Evolutionary conservation across 805 yeast species (phyloP), one percentile per base, ranked within the genome.

Genomic region (Cyberlindnera veronae): DNA sequence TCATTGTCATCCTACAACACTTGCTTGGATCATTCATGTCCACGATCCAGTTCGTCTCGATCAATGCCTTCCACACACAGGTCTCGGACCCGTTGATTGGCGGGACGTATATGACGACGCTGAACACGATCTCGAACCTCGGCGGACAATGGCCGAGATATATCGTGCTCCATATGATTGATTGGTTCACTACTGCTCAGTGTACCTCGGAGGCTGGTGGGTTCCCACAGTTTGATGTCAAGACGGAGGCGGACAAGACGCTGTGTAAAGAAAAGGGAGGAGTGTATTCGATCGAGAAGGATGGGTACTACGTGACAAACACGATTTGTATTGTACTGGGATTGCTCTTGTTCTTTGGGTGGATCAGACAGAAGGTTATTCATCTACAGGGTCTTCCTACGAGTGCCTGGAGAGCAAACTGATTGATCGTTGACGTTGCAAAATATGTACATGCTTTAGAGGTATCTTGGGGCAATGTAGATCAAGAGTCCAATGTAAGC

Each of bases 81-180:
- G 85, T 93, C 39, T 96, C 99, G 2, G 99, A 93, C 59, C 98
- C 99, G 0, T 64, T 80, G 15, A 86, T 93, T 53, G 99, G 99
- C 14, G 99, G 99, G 2, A 93, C 99, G 0, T 93, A 93, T 61
- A 91, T 93, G 98, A 93, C 99, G 0, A 81, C 95, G 1, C 69
- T 93, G 43, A 93, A 93, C 62, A 93, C 99, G 0, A 69, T 93
- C 34, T 79, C 95, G 30, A 93, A 93, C 60, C 72, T 91, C 42
- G 99, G 99, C 18, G 99, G 99, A 10, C 93, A 95, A 32, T 93
- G 99, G 99, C 99, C 99, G 2, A 73, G 88, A 39, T 67, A 87
- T n/a, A 67, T 93, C 23, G 81, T 91, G 2, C 73, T 89, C 50
- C 76, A 71, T 44, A 70, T 89, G 62, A 91, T 93, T 40, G 97